A percentile compares a stretch with the other conserved stretches of the same genome.
Evolutionary conservation across 1,139 yeast genomes (phyloP).

Genomic region (Lizanozyma gosingica): DNA sequence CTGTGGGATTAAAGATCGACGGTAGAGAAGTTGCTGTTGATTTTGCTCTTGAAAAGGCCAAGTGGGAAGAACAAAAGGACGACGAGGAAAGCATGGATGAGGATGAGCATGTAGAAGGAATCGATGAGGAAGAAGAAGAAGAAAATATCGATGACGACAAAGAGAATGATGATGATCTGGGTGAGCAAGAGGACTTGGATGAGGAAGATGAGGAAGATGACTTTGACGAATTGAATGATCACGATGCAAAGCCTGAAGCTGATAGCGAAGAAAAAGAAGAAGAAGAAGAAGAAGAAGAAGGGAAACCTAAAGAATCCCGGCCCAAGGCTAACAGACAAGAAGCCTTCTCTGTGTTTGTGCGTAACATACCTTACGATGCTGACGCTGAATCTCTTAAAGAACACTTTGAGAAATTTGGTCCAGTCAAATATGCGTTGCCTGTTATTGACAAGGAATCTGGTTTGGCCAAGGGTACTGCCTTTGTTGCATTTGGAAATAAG

Average conservation of each 20-base stretch:
- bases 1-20: conserved; percentile 67
- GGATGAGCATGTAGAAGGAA: conserved; percentile 19
- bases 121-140: conserved; percentile 16
- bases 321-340: conserved; percentile 54
- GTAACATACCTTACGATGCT: conserved; percentile 93
- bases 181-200: conserved; percentile 26
- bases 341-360: conserved; percentile 66
- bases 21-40: conserved; percentile 94
- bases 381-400: conserved; percentile 67
- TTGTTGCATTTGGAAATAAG: conserved; percentile 70
- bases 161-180: conserved; percentile 23
- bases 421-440: conserved; percentile 86
- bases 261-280: conserved; percentile 18
- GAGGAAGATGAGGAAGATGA: conserved; percentile 26
- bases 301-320: conserved; percentile 21
- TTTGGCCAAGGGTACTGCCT: conserved; percentile 88
- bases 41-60: conserved; percentile 80
- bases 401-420: conserved; percentile 76
- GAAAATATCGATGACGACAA: conserved; percentile 19
- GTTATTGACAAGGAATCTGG: conserved; percentile 84
- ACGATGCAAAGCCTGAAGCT: conserved; percentile 15
- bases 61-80: conserved; percentile 49
- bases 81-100: conserved; percentile 35
- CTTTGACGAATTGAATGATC: conserved; percentile 22
- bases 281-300: conserved; percentile 22